A percentile compares a stretch with the other conserved stretches of the same genome.
These are phyloP conservation scores for Daedaleopsis sinensis DNA, from an alignment of 768 basidiomycete species.

Conservation along the genomic window DNA sequence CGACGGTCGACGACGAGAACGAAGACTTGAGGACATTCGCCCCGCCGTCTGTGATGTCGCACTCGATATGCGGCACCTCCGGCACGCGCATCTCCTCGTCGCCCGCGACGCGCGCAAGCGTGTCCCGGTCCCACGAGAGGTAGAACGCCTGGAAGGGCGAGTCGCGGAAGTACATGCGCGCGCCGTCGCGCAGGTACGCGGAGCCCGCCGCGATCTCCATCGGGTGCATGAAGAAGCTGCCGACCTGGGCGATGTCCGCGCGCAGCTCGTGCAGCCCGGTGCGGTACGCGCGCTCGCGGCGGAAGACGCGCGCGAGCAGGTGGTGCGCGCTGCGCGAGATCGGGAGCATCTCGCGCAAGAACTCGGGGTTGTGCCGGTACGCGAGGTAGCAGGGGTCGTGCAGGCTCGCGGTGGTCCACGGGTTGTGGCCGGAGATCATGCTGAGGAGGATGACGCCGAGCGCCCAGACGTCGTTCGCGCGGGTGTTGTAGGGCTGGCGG, in stretches of 20 bases:
- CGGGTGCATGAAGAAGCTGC: conserved; percentile 50
- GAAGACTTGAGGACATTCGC: too few species aligned
- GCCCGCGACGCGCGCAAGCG: background rate
- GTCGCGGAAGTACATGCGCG: conserved; percentile 21
- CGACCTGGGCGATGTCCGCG: conserved; percentile 52
- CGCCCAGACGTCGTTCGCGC: conserved; percentile 30
- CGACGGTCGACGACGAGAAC: background rate
- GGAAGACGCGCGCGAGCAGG: conserved; percentile 34
- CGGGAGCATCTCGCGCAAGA: conserved; percentile 57
- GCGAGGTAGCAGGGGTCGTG: conserved; percentile 86
- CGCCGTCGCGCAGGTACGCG: conserved; percentile 16
- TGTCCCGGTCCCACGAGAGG: background rate
- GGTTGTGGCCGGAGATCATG: conserved; percentile 90
- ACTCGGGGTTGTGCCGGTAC: conserved; percentile 74
- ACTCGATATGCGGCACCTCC: background rate
- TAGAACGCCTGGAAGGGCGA: background rate
- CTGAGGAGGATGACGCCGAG: conserved; percentile 55
- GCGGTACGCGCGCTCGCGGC: conserved; percentile 28
- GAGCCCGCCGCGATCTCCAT: conserved; percentile 10
- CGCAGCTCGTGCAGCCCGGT: conserved; percentile 47
- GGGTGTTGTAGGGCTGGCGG: conserved; percentile 15
- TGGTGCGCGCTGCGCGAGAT: conserved; percentile 33
- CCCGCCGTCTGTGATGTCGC: background rate
- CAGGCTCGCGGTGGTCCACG: conserved; percentile 84
- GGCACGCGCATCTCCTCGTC: background rate